Conservation (phyloP, 306 rosid genomes). For the Pyrus betulifolia region DNA sequence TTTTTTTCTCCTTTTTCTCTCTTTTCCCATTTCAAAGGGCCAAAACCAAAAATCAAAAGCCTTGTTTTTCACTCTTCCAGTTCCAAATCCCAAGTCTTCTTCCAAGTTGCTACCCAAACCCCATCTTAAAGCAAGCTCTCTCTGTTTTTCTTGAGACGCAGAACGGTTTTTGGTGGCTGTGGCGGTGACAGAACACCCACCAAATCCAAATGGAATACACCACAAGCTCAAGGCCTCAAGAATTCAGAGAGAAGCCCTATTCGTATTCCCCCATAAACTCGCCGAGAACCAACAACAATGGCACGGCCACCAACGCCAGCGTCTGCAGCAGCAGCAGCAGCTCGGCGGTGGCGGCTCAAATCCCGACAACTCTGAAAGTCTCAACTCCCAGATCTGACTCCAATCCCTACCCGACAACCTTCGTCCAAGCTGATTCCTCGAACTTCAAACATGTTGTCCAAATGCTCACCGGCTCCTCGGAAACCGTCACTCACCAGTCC, state of each 20-base stretch:
- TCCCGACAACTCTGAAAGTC: conserved; percentile 49
- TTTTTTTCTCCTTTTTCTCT: background rate
- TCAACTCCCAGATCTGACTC: conserved; percentile 84
- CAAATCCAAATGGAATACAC: conserved; percentile 48
- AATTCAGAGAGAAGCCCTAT: conserved; percentile 41
- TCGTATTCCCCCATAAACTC: conserved; percentile 41
- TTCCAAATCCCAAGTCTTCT: conserved; percentile 11
- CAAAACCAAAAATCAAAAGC: conserved; percentile 11
- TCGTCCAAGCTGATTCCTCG: conserved; percentile 87
- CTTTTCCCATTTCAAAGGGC: conserved; percentile 2
- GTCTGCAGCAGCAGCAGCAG: conserved; percentile 20
- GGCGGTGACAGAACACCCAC: conserved; percentile 17
- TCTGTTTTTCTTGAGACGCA: background rate
- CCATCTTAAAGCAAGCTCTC: conserved; percentile 1
- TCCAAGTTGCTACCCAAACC: conserved; percentile 23
- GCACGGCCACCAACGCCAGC: background rate
- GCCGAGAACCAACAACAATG: conserved; percentile 40
- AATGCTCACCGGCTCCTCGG: conserved; percentile 90
- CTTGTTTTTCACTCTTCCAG: conserved; percentile 52
- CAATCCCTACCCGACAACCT: conserved; percentile 85
- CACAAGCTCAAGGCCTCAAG: conserved; percentile 56
- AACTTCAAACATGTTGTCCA: conserved; percentile 95
- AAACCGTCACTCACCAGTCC: conserved; percentile 25
- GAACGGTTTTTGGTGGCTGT: background rate
- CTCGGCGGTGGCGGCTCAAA: conserved; percentile 36